Conservation (phyloP, 83 land plant genomes). For the Picea abies region DNA sequence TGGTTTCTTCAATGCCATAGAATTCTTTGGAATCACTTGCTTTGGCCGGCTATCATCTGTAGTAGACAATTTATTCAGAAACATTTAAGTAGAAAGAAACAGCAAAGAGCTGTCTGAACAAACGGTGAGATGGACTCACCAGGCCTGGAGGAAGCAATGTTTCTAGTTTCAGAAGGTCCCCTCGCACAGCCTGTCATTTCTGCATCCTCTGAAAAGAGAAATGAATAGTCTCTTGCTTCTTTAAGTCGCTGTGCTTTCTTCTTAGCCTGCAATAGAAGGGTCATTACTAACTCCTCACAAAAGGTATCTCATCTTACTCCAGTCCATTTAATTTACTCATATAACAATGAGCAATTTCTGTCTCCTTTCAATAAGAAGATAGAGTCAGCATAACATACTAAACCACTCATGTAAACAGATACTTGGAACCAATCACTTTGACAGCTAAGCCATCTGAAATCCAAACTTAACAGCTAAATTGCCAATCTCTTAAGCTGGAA, state of each 20-base stretch:
- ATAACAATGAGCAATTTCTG: neutral
- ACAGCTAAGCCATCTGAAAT: no score
- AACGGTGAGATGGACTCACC: neutral
- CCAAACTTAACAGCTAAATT: no score
- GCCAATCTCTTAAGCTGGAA: neutral
- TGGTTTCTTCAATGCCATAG: slow-evolving; percentile 3
- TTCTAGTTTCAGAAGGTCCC: slow-evolving; percentile 19
- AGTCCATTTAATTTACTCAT: no score
- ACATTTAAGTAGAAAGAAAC: neutral
- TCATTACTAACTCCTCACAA: neutral
- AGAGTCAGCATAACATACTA: neutral
- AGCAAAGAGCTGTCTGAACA: neutral
- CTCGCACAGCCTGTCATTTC: slow-evolving; percentile 37
- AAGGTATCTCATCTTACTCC: neutral
- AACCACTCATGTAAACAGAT: neutral
- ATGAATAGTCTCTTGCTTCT: slow-evolving; percentile 86
- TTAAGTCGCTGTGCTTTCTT: slow-evolving; percentile 62
- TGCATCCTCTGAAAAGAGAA: slow-evolving; percentile 79
- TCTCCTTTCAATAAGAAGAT: neutral
- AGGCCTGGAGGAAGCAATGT: neutral
- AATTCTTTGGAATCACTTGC: neutral
- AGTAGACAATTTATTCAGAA: neutral
- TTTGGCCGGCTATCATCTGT: slow-evolving; percentile 1
- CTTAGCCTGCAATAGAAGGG: slow-evolving; percentile 40
- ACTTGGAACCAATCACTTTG: neutral